These are phyloP conservation scores for Aspergillus kassunensis DNA, from an alignment of 495 filamentous ascomycete species.

Conservation along the genomic window DNA sequence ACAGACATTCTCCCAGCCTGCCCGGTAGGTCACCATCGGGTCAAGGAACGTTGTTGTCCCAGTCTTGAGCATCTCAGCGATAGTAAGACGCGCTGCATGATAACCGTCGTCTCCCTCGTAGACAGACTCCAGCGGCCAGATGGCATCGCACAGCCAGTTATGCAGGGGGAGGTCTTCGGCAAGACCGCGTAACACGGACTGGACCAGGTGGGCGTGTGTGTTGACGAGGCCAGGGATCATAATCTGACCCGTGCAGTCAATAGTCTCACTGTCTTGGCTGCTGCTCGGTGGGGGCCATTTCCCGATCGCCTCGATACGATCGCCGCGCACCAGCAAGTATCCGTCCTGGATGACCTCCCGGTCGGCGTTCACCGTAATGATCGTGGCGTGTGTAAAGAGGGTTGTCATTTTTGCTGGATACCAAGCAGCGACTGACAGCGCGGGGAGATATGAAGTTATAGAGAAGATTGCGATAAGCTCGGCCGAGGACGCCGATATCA, in stretches of 20 bases:
- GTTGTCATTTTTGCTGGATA: not conserved
- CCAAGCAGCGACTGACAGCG: no score
- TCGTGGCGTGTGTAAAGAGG: slow-evolving; percentile 25
- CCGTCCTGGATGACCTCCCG: slow-evolving; percentile 40
- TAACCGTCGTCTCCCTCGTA: slow-evolving; percentile 36
- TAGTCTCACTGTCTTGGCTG: not conserved
- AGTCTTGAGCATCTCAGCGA: slow-evolving; percentile 42
- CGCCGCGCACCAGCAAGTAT: slow-evolving; percentile 29
- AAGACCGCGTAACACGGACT: slow-evolving; percentile 39
- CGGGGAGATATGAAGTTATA: no score
- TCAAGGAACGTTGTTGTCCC: slow-evolving; percentile 47
- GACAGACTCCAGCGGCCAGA: slow-evolving; percentile 41
- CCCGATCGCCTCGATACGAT: slow-evolving; percentile 35
- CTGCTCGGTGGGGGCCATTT: slow-evolving; percentile 19
- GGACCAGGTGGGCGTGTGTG: slow-evolving; percentile 41
- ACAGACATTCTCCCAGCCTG: slow-evolving; percentile 37
- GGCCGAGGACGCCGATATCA: no score
- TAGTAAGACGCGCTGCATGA: slow-evolving; percentile 36
- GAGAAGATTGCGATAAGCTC: no score
- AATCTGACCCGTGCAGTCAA: slow-evolving; percentile 32
- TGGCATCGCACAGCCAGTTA: slow-evolving; percentile 39
- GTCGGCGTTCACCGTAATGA: slow-evolving; percentile 38
- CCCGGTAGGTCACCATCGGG: slow-evolving; percentile 40
- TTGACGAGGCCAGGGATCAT: slow-evolving; percentile 43
- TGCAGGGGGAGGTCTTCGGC: slow-evolving; percentile 40